Conservation (phyloP, 176 grass and related monocot species). For the Oryza glumipatula region DNA sequence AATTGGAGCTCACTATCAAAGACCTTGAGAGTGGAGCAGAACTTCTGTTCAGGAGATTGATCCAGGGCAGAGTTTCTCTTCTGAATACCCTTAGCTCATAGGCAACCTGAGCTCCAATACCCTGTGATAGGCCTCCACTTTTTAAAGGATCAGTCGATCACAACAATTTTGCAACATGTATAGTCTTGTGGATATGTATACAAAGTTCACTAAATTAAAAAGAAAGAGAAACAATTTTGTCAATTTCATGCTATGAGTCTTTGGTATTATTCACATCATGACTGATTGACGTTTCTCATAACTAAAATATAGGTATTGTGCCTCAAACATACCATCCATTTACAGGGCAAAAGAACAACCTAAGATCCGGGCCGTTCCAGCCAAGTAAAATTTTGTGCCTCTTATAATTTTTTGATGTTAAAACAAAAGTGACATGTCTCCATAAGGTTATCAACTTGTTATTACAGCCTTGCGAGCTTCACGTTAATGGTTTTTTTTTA, state of each 20-base stretch:
- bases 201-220: conserved; percentile 17
- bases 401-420: conserved; percentile 2
- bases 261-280: conserved; percentile 5
- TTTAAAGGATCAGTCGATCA: conserved; percentile 42
- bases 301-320: background rate
- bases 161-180: conserved; percentile 36
- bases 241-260: conserved; percentile 9
- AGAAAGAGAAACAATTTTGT: background rate
- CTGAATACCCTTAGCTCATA: conserved; percentile 51
- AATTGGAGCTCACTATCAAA: conserved; percentile 44
- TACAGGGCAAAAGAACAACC: background rate
- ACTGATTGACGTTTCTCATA: background rate
- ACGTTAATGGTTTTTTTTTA: conserved; percentile 2
- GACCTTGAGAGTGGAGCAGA: conserved; percentile 39
- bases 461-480: background rate
- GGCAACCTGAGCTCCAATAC: conserved; percentile 16
- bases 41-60: conserved; percentile 47
- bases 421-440: background rate
- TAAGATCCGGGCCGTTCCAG: background rate
- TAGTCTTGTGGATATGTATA: conserved; percentile 4
- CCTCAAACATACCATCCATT: background rate
- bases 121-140: conserved; percentile 39
- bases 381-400: background rate
- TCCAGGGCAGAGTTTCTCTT: conserved; percentile 57
- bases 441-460: background rate